A percentile compares a stretch with the other conserved stretches of the same genome.
Conservation (phyloP, 1,139 yeast species). For the Candida dubliniensis region DNA sequence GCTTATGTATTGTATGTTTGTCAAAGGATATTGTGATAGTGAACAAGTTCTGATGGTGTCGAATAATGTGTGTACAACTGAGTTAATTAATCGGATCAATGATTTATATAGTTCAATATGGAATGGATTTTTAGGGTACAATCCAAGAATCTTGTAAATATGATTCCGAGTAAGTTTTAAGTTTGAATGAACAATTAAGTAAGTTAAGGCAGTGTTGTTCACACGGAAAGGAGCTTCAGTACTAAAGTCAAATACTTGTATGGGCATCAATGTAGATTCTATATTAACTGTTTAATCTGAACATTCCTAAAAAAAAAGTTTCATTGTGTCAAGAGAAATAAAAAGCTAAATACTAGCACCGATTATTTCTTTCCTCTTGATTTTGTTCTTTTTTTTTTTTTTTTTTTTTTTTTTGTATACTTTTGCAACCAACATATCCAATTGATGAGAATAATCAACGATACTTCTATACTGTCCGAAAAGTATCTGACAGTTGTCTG, state of each 20-base stretch:
- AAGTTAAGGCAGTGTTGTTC: conserved; percentile 17
- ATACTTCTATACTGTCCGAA: neutral
- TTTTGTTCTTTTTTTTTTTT: neutral
- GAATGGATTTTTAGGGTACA: conserved; percentile 8
- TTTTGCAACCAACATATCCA: neutral
- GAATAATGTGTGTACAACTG: conserved; percentile 14
- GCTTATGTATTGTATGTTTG: conserved; percentile 21
- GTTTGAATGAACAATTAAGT: conserved; percentile 17
- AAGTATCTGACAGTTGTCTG: neutral
- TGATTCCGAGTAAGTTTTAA: conserved; percentile 16
- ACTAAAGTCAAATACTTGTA: neutral
- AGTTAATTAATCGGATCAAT: conserved; percentile 12
- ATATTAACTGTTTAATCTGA: neutral
- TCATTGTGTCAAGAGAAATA: neutral
- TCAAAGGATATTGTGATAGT: conserved; percentile 21
- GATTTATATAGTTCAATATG: conserved; percentile 14
- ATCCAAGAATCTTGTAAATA: conserved; percentile 16
- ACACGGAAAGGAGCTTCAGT: neutral
- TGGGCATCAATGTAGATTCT: neutral
- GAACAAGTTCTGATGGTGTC: conserved; percentile 6
- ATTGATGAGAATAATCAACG: no score
- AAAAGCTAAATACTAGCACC: no score
- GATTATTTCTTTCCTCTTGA: neutral
- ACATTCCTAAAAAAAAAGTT: neutral
- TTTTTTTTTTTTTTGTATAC: neutral